phyloP scores from a whole-genome alignment of 2,329 filamentous ascomycete genomes.

The Pseudogymnoascus sp. region DNA sequence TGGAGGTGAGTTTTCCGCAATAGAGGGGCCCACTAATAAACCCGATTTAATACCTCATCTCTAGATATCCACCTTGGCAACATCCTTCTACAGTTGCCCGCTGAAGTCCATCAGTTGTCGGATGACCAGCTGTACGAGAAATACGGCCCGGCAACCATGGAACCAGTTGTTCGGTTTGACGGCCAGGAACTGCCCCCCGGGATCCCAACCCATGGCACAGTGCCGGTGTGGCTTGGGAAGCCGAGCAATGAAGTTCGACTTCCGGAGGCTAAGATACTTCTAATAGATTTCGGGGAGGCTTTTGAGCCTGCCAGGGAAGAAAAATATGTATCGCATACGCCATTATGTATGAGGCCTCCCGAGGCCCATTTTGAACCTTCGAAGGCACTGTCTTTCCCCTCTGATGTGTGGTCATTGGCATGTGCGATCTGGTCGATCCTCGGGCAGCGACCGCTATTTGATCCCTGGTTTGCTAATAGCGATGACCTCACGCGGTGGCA shows the following conservation, averaged over 20 bases:
- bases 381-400: slow-evolving; percentile 10
- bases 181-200: neutral
- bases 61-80: slow-evolving; percentile 25
- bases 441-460: slow-evolving; percentile 12
- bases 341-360: slow-evolving; percentile 3
- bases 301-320: slow-evolving; percentile 4
- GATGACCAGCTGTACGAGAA: slow-evolving; percentile 20
- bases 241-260: slow-evolving; percentile 6
- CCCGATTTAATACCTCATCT: slow-evolving; percentile 10
- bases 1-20: neutral
- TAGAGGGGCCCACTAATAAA: neutral
- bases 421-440: slow-evolving; percentile 14
- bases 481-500: slow-evolving; percentile 10
- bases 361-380: slow-evolving; percentile 12
- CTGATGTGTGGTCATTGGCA: slow-evolving; percentile 16
- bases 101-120: slow-evolving; percentile 19
- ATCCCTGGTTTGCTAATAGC: slow-evolving; percentile 4
- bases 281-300: slow-evolving; percentile 19
- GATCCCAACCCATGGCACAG: neutral
- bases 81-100: slow-evolving; percentile 20
- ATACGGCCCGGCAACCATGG: slow-evolving; percentile 17
- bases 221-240: slow-evolving; percentile 8
- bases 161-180: slow-evolving; percentile 4
- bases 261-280: slow-evolving; percentile 10
- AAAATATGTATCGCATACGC: slow-evolving; percentile 7